Base-by-base conservation (phyloP, 1,284 basidiomycete genomes). In the Ustilago lituana region DNA sequence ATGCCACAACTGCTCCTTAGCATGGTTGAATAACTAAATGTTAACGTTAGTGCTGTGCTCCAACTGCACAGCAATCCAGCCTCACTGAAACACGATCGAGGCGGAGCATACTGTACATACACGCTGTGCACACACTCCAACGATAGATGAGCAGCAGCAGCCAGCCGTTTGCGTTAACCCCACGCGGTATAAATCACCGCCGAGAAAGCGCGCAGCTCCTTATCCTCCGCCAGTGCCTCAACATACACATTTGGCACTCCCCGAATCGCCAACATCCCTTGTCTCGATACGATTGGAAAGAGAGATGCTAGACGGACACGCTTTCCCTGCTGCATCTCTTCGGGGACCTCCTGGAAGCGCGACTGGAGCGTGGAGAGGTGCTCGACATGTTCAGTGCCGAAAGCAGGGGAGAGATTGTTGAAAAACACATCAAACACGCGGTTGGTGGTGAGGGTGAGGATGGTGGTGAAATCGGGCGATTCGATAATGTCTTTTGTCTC, bases 191-290 rank as follows among this genome's bases (percentile, higher is more conserved):
- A 86, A 46, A 87, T 75, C 26, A 87, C 83, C 1, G 86, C 86
- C 4, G 84, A 84, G 58, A 86, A 82, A 29, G 85, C 86, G 15
- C 82, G 78, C 19, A 87, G 81, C 68, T 87, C 86, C 46, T 83
- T 83, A 27, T 85, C 72, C 3, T 84, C 69, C 1, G 64, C 60
- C 6, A 72, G 54, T 5, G 29, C 33, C 36, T 94, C 91, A 23
- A 93, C 87, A 73, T 93, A 85, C 81, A 91, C 90, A 82, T 92
- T 94, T 20, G 92, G 91, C 40, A 90, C 81, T 9, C 87, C 87
- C 54, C 89, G 87, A 49, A 92, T 81, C 31, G 90, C 89, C 40
- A 88, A 69, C 66, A 88, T 87, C 76, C 89, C 89, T 89, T 91
- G 92, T 57, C 88, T 85, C 44, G 90, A 88, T 35, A 94, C 84